Conservation (phyloP, 2,329 filamentous ascomycete species). For the Penicillium oxalicum region DNA sequence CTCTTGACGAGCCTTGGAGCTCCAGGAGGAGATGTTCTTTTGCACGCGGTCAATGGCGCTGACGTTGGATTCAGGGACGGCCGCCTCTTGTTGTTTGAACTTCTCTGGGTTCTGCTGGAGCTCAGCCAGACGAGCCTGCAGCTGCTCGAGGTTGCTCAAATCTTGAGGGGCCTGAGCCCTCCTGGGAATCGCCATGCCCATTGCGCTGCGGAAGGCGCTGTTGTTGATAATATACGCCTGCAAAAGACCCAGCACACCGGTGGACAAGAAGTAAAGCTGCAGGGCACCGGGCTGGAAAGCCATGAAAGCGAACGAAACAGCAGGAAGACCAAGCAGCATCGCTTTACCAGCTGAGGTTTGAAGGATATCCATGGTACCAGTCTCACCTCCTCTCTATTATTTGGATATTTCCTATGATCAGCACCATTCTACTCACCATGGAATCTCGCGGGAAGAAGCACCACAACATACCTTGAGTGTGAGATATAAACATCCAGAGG, state of each 20-base stretch:
- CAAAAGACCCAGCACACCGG: conserved; percentile 30
- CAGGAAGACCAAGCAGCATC: conserved; percentile 46
- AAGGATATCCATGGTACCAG: conserved; percentile 30
- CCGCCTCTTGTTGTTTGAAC: background rate
- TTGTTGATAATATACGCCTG: conserved; percentile 46
- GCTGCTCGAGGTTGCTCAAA: background rate
- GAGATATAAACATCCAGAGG: conserved; percentile 52
- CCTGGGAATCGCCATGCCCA: conserved; percentile 22
- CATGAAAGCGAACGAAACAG: conserved; percentile 50
- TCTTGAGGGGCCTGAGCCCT: background rate
- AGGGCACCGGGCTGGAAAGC: conserved; percentile 51
- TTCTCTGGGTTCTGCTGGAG: conserved; percentile 2
- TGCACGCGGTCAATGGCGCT: conserved; percentile 1
- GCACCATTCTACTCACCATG: no score
- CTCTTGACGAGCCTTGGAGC: conserved; percentile 28
- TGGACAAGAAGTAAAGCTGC: conserved; percentile 57
- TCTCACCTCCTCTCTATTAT: conserved; percentile 35
- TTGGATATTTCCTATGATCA: background rate
- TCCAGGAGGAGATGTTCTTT: conserved; percentile 29
- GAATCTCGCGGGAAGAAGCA: no score
- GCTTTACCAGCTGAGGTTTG: conserved; percentile 26
- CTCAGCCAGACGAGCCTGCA: conserved; percentile 28
- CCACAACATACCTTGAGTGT: conserved; percentile 51
- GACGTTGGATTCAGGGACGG: conserved; percentile 14
- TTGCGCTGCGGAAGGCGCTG: conserved; percentile 23